Base-by-base conservation (phyloP, 164 flowering plant genomes). In the Tinospora cordifolia region DNA sequence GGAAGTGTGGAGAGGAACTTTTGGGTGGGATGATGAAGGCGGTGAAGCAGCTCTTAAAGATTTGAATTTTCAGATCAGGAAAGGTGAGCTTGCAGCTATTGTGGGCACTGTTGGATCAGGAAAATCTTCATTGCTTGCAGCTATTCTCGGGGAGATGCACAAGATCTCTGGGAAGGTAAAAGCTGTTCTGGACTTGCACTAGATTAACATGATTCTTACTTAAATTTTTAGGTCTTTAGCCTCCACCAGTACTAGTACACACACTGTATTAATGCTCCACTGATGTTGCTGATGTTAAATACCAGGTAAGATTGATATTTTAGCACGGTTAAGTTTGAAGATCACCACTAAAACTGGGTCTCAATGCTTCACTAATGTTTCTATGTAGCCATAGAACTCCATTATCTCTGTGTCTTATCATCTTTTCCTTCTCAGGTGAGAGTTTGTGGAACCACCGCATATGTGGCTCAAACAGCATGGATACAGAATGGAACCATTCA, bases 101-200 rank as follows among this genome's bases (percentile, higher is more conserved):
- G 99, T 92, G 26, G 99, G 99, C 49, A 91, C 90, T 10, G 99
- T 95, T 25, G 99, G 97, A 62, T 89, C 96, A 0, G 99, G 99
- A 38, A 95, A 95, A 69, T 89, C 99, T 34, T 95, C 99, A 2
- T 79, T 95, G n/a, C 77, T 92, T 6, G 86, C 90, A 36, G 80
- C 93, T 2, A 63, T 95, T 73, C 91, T 92, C 22, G 99, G 99
- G 17, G 99, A 95, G 80, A 95, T 92, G 98, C 88, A 87, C 75
- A 90, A 87, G 73, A 74, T 90, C 63, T 84, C 87, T 0, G 99
- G 99, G 70, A 86, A 85, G 99, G 99, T 95, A 84, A 60, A 74
- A 74, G 19, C 66, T 62, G 54, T 22, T 7, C 11, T 65, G 25
- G 36, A 6, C 64, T 24, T 26, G 34, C 12, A 7, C 14, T 63